Conservation (phyloP, 305 asterid genomes). For the Fraxinus baroniana region DNA sequence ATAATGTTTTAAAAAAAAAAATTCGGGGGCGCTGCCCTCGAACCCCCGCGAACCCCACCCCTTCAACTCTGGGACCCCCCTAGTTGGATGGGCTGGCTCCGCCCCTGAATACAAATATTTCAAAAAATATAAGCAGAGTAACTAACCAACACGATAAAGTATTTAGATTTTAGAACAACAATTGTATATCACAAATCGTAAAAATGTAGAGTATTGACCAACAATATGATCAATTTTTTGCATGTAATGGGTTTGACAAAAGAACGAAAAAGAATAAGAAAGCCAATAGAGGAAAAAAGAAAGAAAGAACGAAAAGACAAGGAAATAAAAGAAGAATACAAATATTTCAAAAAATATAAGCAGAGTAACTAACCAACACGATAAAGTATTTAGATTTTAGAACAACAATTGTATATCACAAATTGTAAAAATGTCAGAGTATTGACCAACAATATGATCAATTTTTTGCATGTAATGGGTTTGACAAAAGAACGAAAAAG, state of each 20-base stretch:
- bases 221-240: constrained; percentile 11
- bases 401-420: neutral
- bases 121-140: neutral
- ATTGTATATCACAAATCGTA: neutral
- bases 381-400: neutral
- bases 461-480: constrained; percentile 14
- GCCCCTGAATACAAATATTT: neutral
- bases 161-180: neutral
- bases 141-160: neutral
- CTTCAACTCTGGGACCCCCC: no score
- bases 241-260: constrained; percentile 1
- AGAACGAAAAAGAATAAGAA: neutral
- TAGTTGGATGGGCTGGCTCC: no score
- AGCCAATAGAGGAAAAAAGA: neutral
- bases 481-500: neutral
- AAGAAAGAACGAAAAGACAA: neutral
- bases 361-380: neutral
- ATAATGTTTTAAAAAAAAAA: no score
- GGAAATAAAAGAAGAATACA: neutral
- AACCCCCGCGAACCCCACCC: no score
- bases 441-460: constrained; percentile 1
- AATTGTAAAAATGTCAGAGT: neutral
- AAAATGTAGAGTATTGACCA: constrained; percentile 7
- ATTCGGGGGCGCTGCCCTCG: no score
- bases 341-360: neutral